Evolutionary conservation across 768 basidiomycete species (phyloP).

Genomic region (Lactarius pseudohatsudake): DNA sequence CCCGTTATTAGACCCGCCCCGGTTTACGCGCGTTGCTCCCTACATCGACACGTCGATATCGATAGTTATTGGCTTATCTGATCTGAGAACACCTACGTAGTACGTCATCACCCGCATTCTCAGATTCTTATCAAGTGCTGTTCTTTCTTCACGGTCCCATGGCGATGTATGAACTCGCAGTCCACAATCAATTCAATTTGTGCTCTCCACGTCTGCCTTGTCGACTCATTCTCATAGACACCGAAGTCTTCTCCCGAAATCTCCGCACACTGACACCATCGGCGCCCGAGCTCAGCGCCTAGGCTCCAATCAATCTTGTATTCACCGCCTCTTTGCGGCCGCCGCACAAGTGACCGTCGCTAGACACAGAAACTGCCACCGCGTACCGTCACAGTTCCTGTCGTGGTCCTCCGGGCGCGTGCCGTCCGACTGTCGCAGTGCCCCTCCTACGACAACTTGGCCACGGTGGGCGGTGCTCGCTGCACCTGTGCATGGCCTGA

Average conservation of each 20-base stretch:
- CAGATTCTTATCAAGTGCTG: too few species aligned
- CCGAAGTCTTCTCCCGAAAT: constrained; percentile 8
- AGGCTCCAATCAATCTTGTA: background rate
- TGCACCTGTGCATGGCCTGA: constrained; percentile 36
- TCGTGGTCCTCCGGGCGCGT: constrained; percentile 23
- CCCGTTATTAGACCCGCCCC: constrained; percentile 17
- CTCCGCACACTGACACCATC: constrained; percentile 17
- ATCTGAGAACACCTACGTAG: constrained; percentile 3
- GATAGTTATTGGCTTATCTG: background rate
- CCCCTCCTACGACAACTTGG: constrained; percentile 10
- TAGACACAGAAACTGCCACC: background rate
- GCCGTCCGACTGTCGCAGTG: constrained; percentile 17
- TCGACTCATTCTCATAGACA: constrained; percentile 13
- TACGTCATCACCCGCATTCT: constrained; percentile 26
- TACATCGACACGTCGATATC: constrained; percentile 13
- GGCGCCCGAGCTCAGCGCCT: background rate
- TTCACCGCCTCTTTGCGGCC: background rate
- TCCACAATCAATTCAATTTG: constrained; percentile 2
- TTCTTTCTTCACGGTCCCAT: constrained; percentile 2
- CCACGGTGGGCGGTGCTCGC: constrained; percentile 18
- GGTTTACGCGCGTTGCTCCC: constrained; percentile 24
- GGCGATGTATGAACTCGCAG: constrained; percentile 22
- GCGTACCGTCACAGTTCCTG: constrained; percentile 1
- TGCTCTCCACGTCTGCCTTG: background rate
- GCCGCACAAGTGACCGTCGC: background rate